Evolutionary conservation across 208 protist genomes (phyloP), one percentile per base, ranked within the genome.

Genomic region (Leishmania aethiopica): DNA sequence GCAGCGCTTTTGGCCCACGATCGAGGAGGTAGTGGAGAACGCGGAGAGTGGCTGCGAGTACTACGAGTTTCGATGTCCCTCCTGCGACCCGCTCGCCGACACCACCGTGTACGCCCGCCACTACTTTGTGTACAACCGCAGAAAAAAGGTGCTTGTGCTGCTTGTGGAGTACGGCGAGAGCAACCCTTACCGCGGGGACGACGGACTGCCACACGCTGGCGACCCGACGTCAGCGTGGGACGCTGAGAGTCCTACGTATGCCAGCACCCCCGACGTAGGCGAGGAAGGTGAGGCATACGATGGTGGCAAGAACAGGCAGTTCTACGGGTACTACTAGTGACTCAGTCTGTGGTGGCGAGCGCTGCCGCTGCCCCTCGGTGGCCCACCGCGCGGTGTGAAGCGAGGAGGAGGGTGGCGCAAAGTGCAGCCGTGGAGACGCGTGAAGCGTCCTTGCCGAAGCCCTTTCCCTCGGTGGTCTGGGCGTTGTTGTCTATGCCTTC

Each of bases 91-190:
- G 11, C 86, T 87, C 71, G 88, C 85, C 60, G 86, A 88, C 45
- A 84, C 71, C 70, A 75, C 86, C 42, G 82, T 96, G 57, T 92
- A 91, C 60, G 85, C 93, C 6, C 89, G 92, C 42, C 90, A 94
- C 80, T 94, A 91, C 80, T 90, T 96, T 66, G 72, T 94, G 2
- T 96, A 94, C 84, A 93, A 94, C 85, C 91, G 84, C 57, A 75
- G 84, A 47, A 79, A 83, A 51, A 91, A 92, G 73, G 81, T 94
- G 73, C 78, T 96, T 19, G 93, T 96, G 75, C 75, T 88, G 64
- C 59, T 96, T 28, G 75, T 93, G 22, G 66, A 92, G 45, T 95
- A 88, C 86, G 90, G 84, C 32, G 85, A 94, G 86, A 89, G 90
- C 45, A 94, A 93, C 75, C 84, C 82, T 71, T 95, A 95, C 69